These are phyloP conservation scores for Musa troglodytarum DNA, from an alignment of 176 grass and related monocot genomes.

Conservation along the genomic window DNA sequence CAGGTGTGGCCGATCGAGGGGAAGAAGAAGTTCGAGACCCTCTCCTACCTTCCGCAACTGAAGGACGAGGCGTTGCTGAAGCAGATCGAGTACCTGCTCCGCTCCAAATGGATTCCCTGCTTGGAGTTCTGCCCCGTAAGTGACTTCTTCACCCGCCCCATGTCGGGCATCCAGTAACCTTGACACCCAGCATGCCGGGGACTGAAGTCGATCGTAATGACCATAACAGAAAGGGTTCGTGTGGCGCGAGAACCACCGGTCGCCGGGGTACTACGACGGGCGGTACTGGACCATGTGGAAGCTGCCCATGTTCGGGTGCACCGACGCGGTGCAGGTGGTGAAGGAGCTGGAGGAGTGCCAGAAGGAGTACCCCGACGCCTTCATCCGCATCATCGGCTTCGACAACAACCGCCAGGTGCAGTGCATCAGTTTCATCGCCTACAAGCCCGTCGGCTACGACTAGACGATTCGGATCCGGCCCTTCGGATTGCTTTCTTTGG, in stretches of 20 bases:
- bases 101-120: conserved; percentile 7
- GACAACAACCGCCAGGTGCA: conserved; percentile 11
- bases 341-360: background rate
- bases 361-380: background rate
- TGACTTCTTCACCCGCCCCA: background rate
- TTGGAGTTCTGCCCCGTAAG: conserved; percentile 1
- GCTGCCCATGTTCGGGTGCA: conserved; percentile 10
- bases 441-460: background rate
- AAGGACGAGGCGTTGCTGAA: background rate
- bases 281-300: conserved; percentile 14
- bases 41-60: background rate
- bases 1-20: conserved; percentile 12
- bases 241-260: background rate
- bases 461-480: background rate
- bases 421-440: conserved; percentile 14
- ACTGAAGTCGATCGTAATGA: background rate
- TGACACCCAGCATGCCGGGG: too few species aligned
- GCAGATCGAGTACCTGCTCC: conserved; percentile 12
- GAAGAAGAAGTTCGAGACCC: background rate
- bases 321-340: conserved; percentile 4
- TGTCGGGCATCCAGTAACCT: too few species aligned
- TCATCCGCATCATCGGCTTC: conserved; percentile 10
- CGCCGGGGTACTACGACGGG: conserved; percentile 2
- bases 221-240: background rate
- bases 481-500: too few species aligned